These are phyloP conservation scores for Rachicladosporium sp. DNA, from an alignment of 2,329 filamentous ascomycete species.

Conservation along the genomic window DNA sequence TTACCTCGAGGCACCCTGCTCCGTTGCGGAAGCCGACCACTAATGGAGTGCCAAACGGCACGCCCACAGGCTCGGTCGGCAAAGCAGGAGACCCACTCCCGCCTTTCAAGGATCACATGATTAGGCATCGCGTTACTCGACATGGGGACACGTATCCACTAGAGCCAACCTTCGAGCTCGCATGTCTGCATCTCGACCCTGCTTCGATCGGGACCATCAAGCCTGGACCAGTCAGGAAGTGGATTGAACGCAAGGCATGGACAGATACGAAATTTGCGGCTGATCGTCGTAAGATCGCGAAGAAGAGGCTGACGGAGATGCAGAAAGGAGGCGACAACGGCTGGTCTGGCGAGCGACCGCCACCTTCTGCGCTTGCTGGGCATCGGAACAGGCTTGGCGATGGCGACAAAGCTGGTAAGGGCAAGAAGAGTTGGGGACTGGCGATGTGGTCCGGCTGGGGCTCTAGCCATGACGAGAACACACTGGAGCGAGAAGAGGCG, in stretches of 20 bases:
- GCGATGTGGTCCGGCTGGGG: slow-evolving; percentile 80
- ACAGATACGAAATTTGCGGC: slow-evolving; percentile 64
- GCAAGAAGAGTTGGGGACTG: slow-evolving; percentile 51
- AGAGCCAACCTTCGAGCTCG: slow-evolving; percentile 49
- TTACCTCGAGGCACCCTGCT: slow-evolving; percentile 3
- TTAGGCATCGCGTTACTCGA: slow-evolving; percentile 72
- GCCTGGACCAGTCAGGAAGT: slow-evolving; percentile 64
- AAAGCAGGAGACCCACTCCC: slow-evolving; percentile 76
- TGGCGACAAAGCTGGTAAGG: slow-evolving; percentile 26
- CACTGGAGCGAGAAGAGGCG: slow-evolving; percentile 49
- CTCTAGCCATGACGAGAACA: slow-evolving; percentile 73
- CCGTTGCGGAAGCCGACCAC: slow-evolving; percentile 5
- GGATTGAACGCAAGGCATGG: slow-evolving; percentile 60
- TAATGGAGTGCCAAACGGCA: slow-evolving; percentile 12
- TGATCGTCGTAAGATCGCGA: slow-evolving; percentile 59
- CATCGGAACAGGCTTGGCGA: slow-evolving; percentile 29
- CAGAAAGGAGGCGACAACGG: slow-evolving; percentile 59
- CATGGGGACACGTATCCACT: slow-evolving; percentile 64
- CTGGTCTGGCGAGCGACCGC: slow-evolving; percentile 59
- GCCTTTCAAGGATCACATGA: slow-evolving; percentile 73
- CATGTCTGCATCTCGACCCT: slow-evolving; percentile 51
- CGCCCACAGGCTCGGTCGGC: slow-evolving; percentile 46
- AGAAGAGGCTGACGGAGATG: slow-evolving; percentile 61
- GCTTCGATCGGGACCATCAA: slow-evolving; percentile 69
- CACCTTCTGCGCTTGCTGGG: slow-evolving; percentile 59